A percentile compares a stretch with the other conserved stretches of the same genome.
phyloP scores from a whole-genome alignment of 495 filamentous ascomycete genomes.

The Xylaria grammica region DNA sequence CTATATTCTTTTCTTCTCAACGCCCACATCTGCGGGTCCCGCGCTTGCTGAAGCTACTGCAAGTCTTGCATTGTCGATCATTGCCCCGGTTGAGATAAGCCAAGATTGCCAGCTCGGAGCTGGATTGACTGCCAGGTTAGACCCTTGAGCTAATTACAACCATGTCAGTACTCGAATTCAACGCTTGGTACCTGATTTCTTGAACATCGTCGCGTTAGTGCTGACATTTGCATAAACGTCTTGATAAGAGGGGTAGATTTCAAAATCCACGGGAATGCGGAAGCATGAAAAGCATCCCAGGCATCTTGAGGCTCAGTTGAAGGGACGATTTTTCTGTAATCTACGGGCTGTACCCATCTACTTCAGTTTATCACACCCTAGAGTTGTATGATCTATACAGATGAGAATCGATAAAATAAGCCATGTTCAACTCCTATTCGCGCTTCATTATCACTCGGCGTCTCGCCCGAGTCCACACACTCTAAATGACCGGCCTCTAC shows the following conservation, averaged over 20 bases:
- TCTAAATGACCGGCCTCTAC: not conserved
- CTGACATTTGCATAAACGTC: not conserved
- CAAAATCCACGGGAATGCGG: not conserved
- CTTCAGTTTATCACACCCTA: not conserved
- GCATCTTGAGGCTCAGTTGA: not conserved
- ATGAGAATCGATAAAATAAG: not conserved
- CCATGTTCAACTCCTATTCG: not conserved
- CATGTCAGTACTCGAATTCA: not conserved
- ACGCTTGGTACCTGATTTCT: slow-evolving; percentile 5
- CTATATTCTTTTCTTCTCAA: not conserved
- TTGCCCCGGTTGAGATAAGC: not conserved
- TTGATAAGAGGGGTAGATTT: not conserved
- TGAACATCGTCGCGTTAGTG: slow-evolving; percentile 6
- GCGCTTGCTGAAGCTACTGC: slow-evolving; percentile 4
- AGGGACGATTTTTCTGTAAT: not conserved
- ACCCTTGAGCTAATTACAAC: not conserved
- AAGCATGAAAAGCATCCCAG: not conserved
- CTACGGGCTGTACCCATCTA: not conserved
- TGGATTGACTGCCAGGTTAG: not conserved
- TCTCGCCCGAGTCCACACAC: not conserved
- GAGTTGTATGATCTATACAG: not conserved
- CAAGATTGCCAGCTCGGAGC: not conserved
- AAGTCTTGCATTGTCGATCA: not conserved
- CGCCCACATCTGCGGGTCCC: not conserved
- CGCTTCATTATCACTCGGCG: not conserved